Conservation (phyloP, 1,139 yeast genomes). For the Saccharomyces pastorianus region DNA sequence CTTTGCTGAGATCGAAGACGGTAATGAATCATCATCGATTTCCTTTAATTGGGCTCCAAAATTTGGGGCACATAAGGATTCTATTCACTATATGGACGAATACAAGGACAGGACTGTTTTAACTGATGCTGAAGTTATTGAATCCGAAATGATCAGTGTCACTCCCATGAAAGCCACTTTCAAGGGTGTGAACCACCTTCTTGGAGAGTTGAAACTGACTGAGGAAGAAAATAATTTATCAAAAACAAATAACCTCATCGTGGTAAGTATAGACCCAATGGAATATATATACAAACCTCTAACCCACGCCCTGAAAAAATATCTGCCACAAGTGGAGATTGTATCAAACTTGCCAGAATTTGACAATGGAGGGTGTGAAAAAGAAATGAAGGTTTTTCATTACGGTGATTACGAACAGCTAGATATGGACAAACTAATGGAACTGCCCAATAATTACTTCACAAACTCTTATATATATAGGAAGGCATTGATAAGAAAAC, state of each 20-base stretch:
- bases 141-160: slow-evolving; percentile 52
- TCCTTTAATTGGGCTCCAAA: slow-evolving; percentile 79
- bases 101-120: not conserved
- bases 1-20: slow-evolving; percentile 40
- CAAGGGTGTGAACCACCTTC: slow-evolving; percentile 42
- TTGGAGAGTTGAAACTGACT: slow-evolving; percentile 47
- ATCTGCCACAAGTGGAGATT: slow-evolving; percentile 27
- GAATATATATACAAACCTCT: slow-evolving; percentile 58
- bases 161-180: slow-evolving; percentile 80
- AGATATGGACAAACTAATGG: slow-evolving; percentile 50
- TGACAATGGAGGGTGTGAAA: slow-evolving; percentile 4
- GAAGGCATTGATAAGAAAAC: slow-evolving; percentile 84
- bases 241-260: slow-evolving; percentile 6
- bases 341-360: slow-evolving; percentile 8
- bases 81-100: slow-evolving; percentile 36
- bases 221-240: slow-evolving; percentile 2
- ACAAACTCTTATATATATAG: slow-evolving; percentile 78
- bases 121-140: slow-evolving; percentile 38
- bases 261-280: slow-evolving; percentile 31
- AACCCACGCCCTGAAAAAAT: slow-evolving; percentile 35
- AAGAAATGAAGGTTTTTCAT: slow-evolving; percentile 44
- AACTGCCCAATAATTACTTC: slow-evolving; percentile 43
- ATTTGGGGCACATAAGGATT: slow-evolving; percentile 58
- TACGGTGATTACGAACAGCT: slow-evolving; percentile 87
- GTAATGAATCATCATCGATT: slow-evolving; percentile 35